phyloP scores from a whole-genome alignment of 192 early-diverging fungal genomes.

The Haplosporangium gracile region DNA sequence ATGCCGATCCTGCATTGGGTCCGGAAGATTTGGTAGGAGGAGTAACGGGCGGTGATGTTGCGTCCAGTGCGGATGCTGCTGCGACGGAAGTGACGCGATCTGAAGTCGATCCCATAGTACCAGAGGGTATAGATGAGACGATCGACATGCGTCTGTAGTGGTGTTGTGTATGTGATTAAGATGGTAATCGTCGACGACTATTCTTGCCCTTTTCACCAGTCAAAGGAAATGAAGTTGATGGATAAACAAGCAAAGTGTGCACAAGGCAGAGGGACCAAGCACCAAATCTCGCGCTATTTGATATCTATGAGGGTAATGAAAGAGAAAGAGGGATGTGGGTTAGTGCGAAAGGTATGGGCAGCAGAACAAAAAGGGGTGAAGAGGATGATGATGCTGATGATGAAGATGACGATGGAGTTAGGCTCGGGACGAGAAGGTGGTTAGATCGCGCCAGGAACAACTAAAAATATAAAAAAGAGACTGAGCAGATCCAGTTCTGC shows the following conservation, averaged over 20 bases:
- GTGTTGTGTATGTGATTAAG: background rate
- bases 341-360: background rate
- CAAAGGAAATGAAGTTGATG: background rate
- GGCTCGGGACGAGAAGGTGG: background rate
- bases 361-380: background rate
- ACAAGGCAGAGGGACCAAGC: background rate
- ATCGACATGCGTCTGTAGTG: conserved; percentile 19
- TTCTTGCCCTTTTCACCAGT: background rate
- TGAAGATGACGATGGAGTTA: background rate
- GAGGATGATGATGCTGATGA: background rate
- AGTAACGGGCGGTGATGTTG: conserved; percentile 31
- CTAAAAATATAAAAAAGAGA: background rate
- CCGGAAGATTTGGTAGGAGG: conserved; percentile 38
- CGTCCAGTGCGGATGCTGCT: background rate
- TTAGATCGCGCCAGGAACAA: background rate
- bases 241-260: background rate
- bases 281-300: background rate
- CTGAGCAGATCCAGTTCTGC: background rate
- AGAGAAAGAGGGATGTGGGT: background rate
- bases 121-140: conserved; percentile 22
- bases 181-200: background rate
- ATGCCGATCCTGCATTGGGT: conserved; percentile 19
- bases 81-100: conserved; percentile 1
- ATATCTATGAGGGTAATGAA: background rate
- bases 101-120: conserved; percentile 15